A percentile compares a stretch with the other conserved stretches of the same genome.
Conservation (phyloP, 2,329 filamentous ascomycete genomes). For the Colletotrichum brevisporum region DNA sequence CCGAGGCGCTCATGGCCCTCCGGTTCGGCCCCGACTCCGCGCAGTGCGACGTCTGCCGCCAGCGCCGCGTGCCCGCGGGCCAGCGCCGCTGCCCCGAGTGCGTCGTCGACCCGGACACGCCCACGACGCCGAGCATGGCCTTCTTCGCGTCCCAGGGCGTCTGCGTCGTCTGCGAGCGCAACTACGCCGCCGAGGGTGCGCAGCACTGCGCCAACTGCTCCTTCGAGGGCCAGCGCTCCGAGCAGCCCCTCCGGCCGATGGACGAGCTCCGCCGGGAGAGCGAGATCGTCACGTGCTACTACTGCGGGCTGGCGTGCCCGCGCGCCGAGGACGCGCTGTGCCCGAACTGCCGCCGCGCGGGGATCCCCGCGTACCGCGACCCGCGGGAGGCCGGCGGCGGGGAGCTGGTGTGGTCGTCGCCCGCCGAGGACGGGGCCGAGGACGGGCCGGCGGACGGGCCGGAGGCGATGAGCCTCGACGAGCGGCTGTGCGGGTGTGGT, state of each 20-base stretch:
- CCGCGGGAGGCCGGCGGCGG: no score
- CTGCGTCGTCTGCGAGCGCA: conserved; percentile 24
- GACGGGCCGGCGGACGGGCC: neutral
- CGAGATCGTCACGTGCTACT: neutral
- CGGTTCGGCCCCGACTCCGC: no score
- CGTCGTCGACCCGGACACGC: neutral
- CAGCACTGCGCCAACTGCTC: neutral
- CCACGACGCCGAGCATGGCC: neutral
- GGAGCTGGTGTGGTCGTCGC: no score
- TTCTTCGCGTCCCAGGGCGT: neutral
- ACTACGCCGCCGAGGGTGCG: neutral
- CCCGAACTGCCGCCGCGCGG: no score
- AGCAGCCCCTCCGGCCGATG: neutral
- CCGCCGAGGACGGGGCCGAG: neutral
- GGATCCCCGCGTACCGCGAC: no score
- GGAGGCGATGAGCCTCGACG: neutral
- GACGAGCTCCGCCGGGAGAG: neutral
- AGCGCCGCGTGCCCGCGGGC: neutral
- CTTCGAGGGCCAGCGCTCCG: neutral
- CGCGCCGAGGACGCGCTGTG: neutral
- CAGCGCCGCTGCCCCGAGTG: conserved; percentile 11
- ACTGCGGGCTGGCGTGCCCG: conserved; percentile 4
- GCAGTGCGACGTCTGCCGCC: neutral
- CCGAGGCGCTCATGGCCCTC: neutral
- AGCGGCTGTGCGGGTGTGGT: neutral